Evolutionary conservation across 495 filamentous ascomycete species (phyloP), one percentile per base, ranked within the genome.

Genomic region (Daldinia childiae): DNA sequence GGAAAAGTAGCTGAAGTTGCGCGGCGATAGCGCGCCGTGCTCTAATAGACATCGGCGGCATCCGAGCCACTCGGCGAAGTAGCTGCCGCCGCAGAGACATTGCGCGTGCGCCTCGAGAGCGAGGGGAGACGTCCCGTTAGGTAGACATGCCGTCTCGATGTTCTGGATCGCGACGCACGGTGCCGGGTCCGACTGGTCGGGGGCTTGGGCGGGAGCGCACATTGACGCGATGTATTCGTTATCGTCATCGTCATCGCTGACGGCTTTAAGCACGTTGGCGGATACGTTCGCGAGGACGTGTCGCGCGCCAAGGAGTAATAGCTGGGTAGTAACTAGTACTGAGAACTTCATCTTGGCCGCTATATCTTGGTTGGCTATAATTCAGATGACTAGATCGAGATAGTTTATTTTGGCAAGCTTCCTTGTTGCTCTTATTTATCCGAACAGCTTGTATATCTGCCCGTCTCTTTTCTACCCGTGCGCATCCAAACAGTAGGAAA

Each of bases 11-110:
- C 38, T 67, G 11, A 71, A 70, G 61, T 76, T 72, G 45, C 68
- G 75, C 55, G 60, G 64, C 1, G 74, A 75, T 9, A 77, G 75
- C 15, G 69, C 74, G 39, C 78, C 80, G 75, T 83, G 80, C 26
- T 77, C 64, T 39, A 66, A 75, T 26, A 79, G 72, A 64, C 80
- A 83, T 15, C 67, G 30, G 2, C 78, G 76, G 62, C 81, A 83
- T 41, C 71, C 77, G 3, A 75, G 45, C 78, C 79, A 82, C 56
- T 82, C 80, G 15, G 56, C 27, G 68, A 82, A 82, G 68, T 75
- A 82, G 58, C 74, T 76, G 1, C 81, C 80, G 43, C 64, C 65
- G 74, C 81, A 83, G 58, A 80, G 80, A 64, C 81, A 82, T 59
- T 82, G 64, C 32, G 79, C 78, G 68, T 82, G 80, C 8, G 79